phyloP scores from a whole-genome alignment of 371 early-diverging fungal species.

The Phascolomyces articulosus region DNA sequence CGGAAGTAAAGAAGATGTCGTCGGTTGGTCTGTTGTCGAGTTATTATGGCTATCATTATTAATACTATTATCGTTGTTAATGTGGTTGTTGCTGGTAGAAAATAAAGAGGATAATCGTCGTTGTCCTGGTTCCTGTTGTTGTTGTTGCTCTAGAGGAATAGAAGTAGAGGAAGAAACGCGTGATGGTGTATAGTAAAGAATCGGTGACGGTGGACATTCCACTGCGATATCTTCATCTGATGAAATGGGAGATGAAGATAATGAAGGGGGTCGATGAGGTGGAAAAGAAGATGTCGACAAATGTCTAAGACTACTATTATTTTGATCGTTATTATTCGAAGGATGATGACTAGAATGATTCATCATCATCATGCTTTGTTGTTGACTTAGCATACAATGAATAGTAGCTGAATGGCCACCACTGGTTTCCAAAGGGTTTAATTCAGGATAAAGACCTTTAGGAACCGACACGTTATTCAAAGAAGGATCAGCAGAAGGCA shows the following conservation, averaged over 20 bases:
- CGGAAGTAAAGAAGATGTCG: neutral
- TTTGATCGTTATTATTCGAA: too few relatives aligned
- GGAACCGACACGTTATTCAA: conserved; percentile 51
- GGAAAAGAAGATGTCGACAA: too few relatives aligned
- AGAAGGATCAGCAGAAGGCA: conserved; percentile 50
- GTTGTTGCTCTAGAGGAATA: neutral
- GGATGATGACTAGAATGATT: too few relatives aligned
- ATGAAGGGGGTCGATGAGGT: conserved; percentile 26
- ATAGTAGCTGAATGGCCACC: conserved; percentile 39
- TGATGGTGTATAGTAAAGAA: conserved; percentile 7
- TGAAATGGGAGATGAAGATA: conserved; percentile 33
- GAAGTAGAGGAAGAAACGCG: neutral
- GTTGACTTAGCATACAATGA: conserved; percentile 24
- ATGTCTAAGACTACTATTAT: too few relatives aligned
- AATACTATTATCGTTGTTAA: too few relatives aligned
- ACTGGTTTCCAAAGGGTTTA: conserved; percentile 44
- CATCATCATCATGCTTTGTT: too few relatives aligned
- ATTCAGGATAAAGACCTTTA: conserved; percentile 62
- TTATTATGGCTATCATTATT: too few relatives aligned
- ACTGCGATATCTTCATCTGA: conserved; percentile 36
- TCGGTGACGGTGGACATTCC: conserved; percentile 7
- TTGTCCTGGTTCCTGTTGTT: neutral
- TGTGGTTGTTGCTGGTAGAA: too few relatives aligned
- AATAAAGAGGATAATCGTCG: too few relatives aligned
- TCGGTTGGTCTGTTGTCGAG: neutral